Conservation (phyloP, 1,139 yeast species). For the Debaryomyces singareniensis region DNA sequence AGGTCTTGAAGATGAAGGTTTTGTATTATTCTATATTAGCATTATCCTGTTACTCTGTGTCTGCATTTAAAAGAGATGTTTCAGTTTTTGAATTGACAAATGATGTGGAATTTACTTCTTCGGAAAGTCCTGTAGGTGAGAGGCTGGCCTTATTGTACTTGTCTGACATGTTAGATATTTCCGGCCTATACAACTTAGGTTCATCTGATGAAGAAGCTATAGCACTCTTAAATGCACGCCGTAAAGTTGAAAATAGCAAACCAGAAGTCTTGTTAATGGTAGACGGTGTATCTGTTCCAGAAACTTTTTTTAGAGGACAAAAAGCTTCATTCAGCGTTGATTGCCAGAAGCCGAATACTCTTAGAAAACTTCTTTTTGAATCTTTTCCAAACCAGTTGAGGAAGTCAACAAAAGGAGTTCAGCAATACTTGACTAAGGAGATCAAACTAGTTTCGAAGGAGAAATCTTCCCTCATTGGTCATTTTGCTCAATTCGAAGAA, state of each 20-base stretch:
- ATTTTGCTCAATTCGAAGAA: no score
- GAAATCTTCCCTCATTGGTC: no score
- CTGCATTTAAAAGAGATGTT: conserved; percentile 5
- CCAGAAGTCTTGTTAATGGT: conserved; percentile 33
- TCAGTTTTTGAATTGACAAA: conserved; percentile 17
- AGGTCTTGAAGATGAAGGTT: conserved; percentile 14
- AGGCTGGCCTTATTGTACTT: conserved; percentile 25
- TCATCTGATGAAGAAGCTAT: conserved; percentile 18
- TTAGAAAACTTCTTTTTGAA: not conserved
- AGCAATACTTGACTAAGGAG: not conserved
- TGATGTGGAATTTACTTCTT: conserved; percentile 3
- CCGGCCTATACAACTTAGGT: conserved; percentile 27
- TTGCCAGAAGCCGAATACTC: not conserved
- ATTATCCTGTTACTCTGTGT: conserved; percentile 5
- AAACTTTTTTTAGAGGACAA: conserved; percentile 12
- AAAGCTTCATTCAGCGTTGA: not conserved
- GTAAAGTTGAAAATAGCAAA: conserved; percentile 7
- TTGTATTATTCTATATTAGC: conserved; percentile 8
- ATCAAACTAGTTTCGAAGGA: not conserved
- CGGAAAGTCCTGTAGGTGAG: conserved; percentile 8
- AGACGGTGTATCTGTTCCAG: conserved; percentile 32
- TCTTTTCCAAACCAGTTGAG: no score
- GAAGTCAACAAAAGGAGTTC: not conserved
- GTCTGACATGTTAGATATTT: conserved; percentile 37
- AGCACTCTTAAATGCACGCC: conserved; percentile 13